phyloP scores from a whole-genome alignment of 129 eudicot species.

The Arctium lappa region DNA sequence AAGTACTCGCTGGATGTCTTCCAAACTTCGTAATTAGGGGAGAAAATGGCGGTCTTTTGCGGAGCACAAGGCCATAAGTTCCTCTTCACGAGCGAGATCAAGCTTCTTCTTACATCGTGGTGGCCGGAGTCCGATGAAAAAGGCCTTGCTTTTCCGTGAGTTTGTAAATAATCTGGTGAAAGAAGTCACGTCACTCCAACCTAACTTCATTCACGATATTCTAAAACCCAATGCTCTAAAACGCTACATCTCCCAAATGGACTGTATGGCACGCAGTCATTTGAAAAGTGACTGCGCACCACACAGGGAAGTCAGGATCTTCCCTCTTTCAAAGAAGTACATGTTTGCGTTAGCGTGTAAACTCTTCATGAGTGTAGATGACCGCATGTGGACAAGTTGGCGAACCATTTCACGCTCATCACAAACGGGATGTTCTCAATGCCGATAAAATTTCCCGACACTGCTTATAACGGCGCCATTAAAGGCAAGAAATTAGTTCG shows the following conservation, averaged over 20 bases:
- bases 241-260: neutral
- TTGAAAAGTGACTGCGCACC: neutral
- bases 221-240: constrained; percentile 4
- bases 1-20: no score
- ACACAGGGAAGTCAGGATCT: neutral
- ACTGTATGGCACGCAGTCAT: neutral
- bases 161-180: no score
- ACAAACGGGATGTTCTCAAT: neutral
- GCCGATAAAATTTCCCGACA: constrained; percentile 9
- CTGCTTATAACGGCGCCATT: neutral
- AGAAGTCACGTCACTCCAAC: no score
- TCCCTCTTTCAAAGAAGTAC: neutral
- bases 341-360: neutral
- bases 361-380: constrained; percentile 1
- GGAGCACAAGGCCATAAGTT: no score
- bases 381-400: neutral
- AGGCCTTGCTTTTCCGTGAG: no score
- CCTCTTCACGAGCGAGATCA: no score
- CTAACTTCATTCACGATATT: neutral
- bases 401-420: neutral
- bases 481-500: no score
- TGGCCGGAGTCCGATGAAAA: no score
- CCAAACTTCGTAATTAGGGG: no score
- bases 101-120: no score
- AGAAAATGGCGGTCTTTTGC: no score